Evolutionary conservation across 2,329 filamentous ascomycete genomes (phyloP), one percentile per base, ranked within the genome.

Genomic region (Rhynchosporium secalis): DNA sequence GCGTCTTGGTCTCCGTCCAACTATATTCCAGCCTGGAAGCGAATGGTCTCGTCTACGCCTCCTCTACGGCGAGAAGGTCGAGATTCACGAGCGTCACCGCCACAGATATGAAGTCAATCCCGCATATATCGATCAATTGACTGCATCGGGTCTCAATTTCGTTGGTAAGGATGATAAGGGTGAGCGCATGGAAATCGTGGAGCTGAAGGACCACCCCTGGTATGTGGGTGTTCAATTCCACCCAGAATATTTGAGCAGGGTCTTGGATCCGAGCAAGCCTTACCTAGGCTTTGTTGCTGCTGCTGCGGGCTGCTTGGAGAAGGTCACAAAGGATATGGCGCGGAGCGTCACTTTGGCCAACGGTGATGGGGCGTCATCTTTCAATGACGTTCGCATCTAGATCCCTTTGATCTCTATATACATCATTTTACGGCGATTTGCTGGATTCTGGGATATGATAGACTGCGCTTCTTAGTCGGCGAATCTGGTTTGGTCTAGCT

Each of bases 81-180:
- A 77, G 20, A 82, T 89, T 48, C 77, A 82, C 62, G 92, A 96
- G 79, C 85, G 92, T 56, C 92, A 96, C 76, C 86, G 92, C 64
- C 92, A 96, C 77, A 85, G 92, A 43, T 96, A 96, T 74, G 92
- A 96, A 78, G 90, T 96, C 67, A 96, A 96, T 77, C 92, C 92
- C 0, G 83, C 85, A 10, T 88, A 88, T 72, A 85, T 96, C 58
- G 85, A 88, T 3, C 77, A 78, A 38, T 80, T 96, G 3, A 83
- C 91, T 67, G 77, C 83, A 51, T 85, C 82, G 4, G 92, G 92
- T 0, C 79, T 96, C 38, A 78, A 81, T 47, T 93, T 96, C 72
- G 82, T 93, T 62, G 90, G 89, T 66, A 92, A 92, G 75, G 92
- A 96, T 71, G 86, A 90, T 62, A 86, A 82, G 64, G 90, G 89